Percentiles rank a stretch among this genome's conserved stretches.
phyloP scores from a whole-genome alignment of 2,329 filamentous ascomycete genomes.

The Exophiala aquamarina region DNA sequence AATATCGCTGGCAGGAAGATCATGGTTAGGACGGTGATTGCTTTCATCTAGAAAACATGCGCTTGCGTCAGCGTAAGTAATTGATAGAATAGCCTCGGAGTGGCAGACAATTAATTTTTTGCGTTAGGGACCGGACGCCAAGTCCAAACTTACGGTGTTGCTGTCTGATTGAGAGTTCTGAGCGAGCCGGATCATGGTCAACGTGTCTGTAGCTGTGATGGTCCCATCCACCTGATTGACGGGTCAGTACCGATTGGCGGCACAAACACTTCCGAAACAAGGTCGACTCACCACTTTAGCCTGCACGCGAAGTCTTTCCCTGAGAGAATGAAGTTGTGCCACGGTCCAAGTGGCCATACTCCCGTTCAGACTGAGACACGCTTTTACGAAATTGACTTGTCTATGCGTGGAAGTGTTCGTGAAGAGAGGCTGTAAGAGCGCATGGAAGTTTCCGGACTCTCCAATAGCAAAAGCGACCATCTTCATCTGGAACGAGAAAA shows the following conservation, averaged over 20 bases:
- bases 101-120: no score
- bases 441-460: neutral
- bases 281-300: constrained; percentile 3
- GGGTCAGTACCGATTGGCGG: no score
- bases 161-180: constrained; percentile 2
- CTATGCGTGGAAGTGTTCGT: neutral
- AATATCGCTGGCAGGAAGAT: constrained; percentile 38
- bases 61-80: no score
- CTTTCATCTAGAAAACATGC: constrained; percentile 31
- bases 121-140: no score
- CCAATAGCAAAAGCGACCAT: neutral
- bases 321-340: constrained; percentile 2
- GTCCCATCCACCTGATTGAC: constrained; percentile 12
- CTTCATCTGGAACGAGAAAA: constrained; percentile 4
- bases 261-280: no score
- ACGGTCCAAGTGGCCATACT: constrained; percentile 8
- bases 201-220: constrained; percentile 7
- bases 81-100: no score
- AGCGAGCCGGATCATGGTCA: constrained; percentile 12
- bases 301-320: constrained; percentile 9
- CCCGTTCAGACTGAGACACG: neutral
- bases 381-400: constrained; percentile 3
- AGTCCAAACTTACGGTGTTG: neutral
- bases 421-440: neutral
- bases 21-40: constrained; percentile 36